phyloP scores from a whole-genome alignment of 1,139 yeast species.

The Nakaseomyces uthaithaninus region DNA sequence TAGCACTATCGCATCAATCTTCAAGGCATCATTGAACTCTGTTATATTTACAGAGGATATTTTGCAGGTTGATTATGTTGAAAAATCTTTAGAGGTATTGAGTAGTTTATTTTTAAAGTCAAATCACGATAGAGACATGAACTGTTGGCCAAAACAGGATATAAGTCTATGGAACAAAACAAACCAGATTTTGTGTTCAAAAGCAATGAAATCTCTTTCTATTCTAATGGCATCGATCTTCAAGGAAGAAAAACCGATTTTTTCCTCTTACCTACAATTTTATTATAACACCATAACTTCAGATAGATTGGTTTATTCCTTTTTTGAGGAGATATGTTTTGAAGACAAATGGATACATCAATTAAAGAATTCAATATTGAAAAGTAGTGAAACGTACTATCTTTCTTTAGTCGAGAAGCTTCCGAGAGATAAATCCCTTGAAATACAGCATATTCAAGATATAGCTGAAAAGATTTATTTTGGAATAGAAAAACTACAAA shows the following conservation, averaged over 20 bases:
- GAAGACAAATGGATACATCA: slow-evolving; percentile 45
- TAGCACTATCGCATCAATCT: slow-evolving; percentile 44
- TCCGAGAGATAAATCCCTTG: slow-evolving; percentile 58
- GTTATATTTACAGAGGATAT: slow-evolving; percentile 34
- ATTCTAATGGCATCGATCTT: slow-evolving; percentile 42
- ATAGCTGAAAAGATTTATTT: slow-evolving; percentile 49
- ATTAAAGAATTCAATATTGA: slow-evolving; percentile 42
- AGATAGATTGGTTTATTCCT: slow-evolving; percentile 38
- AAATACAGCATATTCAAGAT: slow-evolving; percentile 49
- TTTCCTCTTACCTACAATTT: slow-evolving; percentile 47
- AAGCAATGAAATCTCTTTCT: slow-evolving; percentile 42
- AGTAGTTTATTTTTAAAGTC: slow-evolving; percentile 31
- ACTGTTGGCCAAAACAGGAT: slow-evolving; percentile 44
- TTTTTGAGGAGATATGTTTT: slow-evolving; percentile 13
- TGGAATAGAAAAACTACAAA: slow-evolving; percentile 48
- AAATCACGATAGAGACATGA: slow-evolving; percentile 41
- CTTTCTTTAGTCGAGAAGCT: slow-evolving; percentile 48
- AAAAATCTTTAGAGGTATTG: slow-evolving; percentile 25
- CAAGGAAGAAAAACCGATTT: slow-evolving; percentile 49
- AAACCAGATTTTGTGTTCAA: slow-evolving; percentile 42
- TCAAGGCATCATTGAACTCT: slow-evolving; percentile 48
- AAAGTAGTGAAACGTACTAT: slow-evolving; percentile 52
- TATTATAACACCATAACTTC: slow-evolving; percentile 46
- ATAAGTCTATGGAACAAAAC: slow-evolving; percentile 47
- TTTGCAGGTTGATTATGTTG: slow-evolving; percentile 26